These are phyloP conservation scores for Amanita subjunquillea DNA, from an alignment of 768 basidiomycete species.

Conservation along the genomic window DNA sequence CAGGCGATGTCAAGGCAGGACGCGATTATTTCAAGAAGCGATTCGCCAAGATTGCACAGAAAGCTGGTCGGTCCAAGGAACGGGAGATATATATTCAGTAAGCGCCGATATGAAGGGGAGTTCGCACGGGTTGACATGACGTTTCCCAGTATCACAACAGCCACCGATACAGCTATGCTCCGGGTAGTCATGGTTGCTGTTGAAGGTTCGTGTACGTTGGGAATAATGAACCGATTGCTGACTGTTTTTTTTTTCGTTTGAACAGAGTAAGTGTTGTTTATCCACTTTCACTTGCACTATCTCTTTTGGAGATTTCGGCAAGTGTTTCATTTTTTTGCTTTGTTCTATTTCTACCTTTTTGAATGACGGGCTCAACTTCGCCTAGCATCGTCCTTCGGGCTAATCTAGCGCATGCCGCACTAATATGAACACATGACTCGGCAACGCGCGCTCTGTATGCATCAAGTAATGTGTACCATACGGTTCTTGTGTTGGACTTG, in stretches of 20 bases:
- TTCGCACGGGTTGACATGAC: not conserved
- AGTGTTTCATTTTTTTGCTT: conserved; percentile 8
- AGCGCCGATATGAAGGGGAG: conserved; percentile 20
- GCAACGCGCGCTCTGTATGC: not conserved
- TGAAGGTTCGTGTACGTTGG: conserved; percentile 53
- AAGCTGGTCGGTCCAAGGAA: conserved; percentile 75
- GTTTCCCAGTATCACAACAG: conserved; percentile 57
- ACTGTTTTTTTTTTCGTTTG: conserved; percentile 8
- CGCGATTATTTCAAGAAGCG: conserved; percentile 86
- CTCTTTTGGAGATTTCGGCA: not conserved
- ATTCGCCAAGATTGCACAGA: conserved; percentile 74
- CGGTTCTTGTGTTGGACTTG: not conserved
- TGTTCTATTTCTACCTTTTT: not conserved
- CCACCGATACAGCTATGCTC: conserved; percentile 82
- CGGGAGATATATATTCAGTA: conserved; percentile 93
- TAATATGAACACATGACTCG: conserved; percentile 2
- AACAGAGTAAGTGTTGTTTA: conserved; percentile 54
- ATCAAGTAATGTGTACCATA: conserved; percentile 4
- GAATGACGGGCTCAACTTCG: not conserved
- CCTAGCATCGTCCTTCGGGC: conserved; percentile 2
- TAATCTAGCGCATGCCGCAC: conserved; percentile 2
- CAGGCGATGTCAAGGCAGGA: conserved; percentile 62
- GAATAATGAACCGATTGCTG: not conserved
- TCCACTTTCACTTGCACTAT: conserved; percentile 9
- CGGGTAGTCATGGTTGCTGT: conserved; percentile 93